These are phyloP conservation scores for Bocquillonia castaneifolia DNA, from an alignment of 441 rosid species.

Conservation along the genomic window DNA sequence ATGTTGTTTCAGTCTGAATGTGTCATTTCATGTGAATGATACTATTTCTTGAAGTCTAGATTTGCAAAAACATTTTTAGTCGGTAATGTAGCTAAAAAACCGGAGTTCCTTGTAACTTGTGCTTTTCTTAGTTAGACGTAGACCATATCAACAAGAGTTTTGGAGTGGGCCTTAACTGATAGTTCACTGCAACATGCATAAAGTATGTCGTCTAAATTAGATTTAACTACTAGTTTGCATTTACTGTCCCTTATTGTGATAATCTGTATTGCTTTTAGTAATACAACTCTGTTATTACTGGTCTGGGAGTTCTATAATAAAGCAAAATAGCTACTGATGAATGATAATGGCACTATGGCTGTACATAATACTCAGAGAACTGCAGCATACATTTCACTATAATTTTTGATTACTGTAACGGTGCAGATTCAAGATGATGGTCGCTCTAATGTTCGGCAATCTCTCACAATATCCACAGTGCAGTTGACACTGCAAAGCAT, in stretches of 20 bases:
- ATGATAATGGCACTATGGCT: background rate
- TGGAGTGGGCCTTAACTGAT: background rate
- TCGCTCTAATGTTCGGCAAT: conserved; percentile 58
- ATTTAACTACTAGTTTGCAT: background rate
- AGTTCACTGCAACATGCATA: background rate
- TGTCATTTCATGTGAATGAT: background rate
- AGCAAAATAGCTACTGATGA: background rate
- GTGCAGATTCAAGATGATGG: conserved; percentile 77
- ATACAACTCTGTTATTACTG: background rate
- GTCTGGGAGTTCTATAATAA: background rate
- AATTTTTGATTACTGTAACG: background rate
- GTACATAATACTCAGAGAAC: too few species aligned
- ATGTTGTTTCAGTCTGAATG: background rate
- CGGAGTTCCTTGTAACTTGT: background rate
- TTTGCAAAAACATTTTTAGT: background rate
- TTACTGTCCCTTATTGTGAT: background rate
- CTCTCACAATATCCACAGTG: conserved; percentile 51
- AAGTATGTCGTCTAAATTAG: background rate
- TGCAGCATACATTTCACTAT: too few species aligned
- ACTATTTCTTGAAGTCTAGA: conserved; percentile 5
- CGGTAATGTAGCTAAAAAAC: conserved; percentile 3
- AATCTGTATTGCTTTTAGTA: background rate
- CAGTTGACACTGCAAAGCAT: conserved; percentile 58
- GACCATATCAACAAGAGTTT: conserved; percentile 1
- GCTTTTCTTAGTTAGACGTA: conserved; percentile 12